A percentile compares a stretch with the other conserved stretches of the same genome.
Conservation (phyloP, 1,284 basidiomycete species). For the Tetrapyrgos nigripes region DNA sequence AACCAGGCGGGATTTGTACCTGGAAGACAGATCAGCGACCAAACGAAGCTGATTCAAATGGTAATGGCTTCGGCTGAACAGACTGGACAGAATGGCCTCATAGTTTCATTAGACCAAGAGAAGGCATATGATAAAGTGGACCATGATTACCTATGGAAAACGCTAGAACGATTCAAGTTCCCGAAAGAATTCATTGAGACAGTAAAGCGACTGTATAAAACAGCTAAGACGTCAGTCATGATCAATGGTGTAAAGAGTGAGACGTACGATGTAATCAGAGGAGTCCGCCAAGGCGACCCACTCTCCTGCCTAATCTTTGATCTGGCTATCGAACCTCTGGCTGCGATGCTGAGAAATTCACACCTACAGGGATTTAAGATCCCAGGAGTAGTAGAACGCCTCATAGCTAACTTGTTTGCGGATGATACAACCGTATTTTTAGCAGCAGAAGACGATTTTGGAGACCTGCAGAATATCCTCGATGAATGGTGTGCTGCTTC, state of each 20-base stretch:
- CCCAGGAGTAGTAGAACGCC: too few species aligned
- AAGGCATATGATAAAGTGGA: too few species aligned
- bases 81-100: too few species aligned
- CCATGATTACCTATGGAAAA: too few species aligned
- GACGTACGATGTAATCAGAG: constrained; percentile 20
- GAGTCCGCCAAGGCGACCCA: constrained; percentile 31
- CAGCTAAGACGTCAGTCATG: constrained; percentile 19
- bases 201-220: constrained; percentile 23
- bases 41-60: constrained; percentile 17
- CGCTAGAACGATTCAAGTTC: too few species aligned
- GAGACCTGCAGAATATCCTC: constrained; percentile 32
- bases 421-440: constrained; percentile 37
- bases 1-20: constrained; percentile 29
- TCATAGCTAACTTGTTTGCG: constrained; percentile 36
- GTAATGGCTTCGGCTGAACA: constrained; percentile 22
- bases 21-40: too few species aligned
- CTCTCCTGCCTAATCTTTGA: constrained; percentile 37
- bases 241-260: too few species aligned
- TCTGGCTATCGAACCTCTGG: too few species aligned
- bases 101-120: too few species aligned
- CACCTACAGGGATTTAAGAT: too few species aligned
- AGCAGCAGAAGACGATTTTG: constrained; percentile 20
- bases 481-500: constrained; percentile 38
- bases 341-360: too few species aligned
- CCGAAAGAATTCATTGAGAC: too few species aligned